Conservation (phyloP, 2,329 filamentous ascomycete genomes). For the Penicillium sp. region DNA sequence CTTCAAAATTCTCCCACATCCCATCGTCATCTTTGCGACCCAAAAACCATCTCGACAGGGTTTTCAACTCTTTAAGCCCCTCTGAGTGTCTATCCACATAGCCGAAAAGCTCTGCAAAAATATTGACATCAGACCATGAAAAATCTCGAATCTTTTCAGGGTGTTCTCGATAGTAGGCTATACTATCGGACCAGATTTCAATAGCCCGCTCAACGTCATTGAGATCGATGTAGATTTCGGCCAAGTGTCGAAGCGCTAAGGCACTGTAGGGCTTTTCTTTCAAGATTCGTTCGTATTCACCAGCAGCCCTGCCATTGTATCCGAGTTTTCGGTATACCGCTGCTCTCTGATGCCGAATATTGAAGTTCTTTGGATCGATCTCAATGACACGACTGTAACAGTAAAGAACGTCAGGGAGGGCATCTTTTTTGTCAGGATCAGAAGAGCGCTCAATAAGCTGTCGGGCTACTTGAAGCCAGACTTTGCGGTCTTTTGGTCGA, state of each 20-base stretch:
- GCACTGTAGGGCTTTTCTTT: constrained; percentile 59
- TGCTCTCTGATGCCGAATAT: constrained; percentile 59
- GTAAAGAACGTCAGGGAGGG: constrained; percentile 55
- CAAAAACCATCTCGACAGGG: constrained; percentile 78
- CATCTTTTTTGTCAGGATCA: constrained; percentile 46
- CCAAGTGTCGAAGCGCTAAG: constrained; percentile 59
- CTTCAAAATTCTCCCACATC: constrained; percentile 73
- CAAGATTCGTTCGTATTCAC: constrained; percentile 60
- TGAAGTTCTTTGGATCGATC: constrained; percentile 56
- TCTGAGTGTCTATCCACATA: constrained; percentile 65
- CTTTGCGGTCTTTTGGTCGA: constrained; percentile 56
- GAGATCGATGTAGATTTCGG: constrained; percentile 60
- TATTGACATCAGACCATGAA: constrained; percentile 81
- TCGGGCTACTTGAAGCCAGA: constrained; percentile 63
- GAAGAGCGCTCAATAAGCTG: constrained; percentile 57
- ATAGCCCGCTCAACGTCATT: constrained; percentile 54
- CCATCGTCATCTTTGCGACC: constrained; percentile 69
- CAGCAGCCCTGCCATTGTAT: constrained; percentile 51
- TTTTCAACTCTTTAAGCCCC: constrained; percentile 72
- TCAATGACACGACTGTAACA: constrained; percentile 60
- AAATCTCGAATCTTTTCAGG: constrained; percentile 52
- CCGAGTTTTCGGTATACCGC: constrained; percentile 58
- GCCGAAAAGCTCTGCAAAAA: constrained; percentile 81
- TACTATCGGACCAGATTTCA: constrained; percentile 56
- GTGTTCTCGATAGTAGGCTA: constrained; percentile 53